Base-by-base conservation (phyloP, 495 filamentous ascomycete species). In the Hypoxylon subgilvum region DNA sequence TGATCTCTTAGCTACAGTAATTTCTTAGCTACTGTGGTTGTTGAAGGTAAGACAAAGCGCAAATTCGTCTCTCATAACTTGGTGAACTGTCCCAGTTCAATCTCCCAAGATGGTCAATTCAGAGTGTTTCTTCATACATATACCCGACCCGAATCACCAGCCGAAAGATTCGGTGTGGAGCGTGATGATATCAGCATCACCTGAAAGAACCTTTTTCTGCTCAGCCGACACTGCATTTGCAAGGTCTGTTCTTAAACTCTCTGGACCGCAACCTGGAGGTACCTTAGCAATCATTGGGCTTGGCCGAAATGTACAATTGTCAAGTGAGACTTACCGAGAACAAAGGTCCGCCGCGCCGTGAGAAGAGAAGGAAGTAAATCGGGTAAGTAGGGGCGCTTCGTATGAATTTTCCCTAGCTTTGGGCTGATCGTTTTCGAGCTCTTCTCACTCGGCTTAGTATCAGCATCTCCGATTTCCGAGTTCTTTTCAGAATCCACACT, bases 191-290 rank as follows among this genome's bases (percentile, higher is more conserved):
- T 90, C 86, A 14, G 48, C 45, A 10, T 78, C 74, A 30, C 81
- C 80, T 6, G 61, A 69, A 74, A 84, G 78, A 2, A 92, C 85
- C 47, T 77, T 74, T 32, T 70, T 70, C 73, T 92, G 88, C 63
- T 88, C 71, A 39, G 79, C 70, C 0, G 88, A 89, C 18, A 88
- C 86, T 0, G 85, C 78, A 53, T 79, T 83, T 12, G 82, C 79
- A 16, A 91, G 82, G 57, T 89, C 87, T 6, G 85, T 75, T 52
- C 88, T 76, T 81, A 92, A 85, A 44, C 77, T 70, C 16, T 86
- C 84, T 7, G 88, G 86, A 0, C 89, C 86, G 57, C 88, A 90
- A 19, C 90, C 66, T 63, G 27, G 18, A 21, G 35, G 10, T 3
- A 18, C 17, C 16, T 44, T 28, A 47, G 43, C 13, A 16, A n/a